Base-by-base conservation (phyloP, 768 basidiomycete species). In the Boletales sp. region DNA sequence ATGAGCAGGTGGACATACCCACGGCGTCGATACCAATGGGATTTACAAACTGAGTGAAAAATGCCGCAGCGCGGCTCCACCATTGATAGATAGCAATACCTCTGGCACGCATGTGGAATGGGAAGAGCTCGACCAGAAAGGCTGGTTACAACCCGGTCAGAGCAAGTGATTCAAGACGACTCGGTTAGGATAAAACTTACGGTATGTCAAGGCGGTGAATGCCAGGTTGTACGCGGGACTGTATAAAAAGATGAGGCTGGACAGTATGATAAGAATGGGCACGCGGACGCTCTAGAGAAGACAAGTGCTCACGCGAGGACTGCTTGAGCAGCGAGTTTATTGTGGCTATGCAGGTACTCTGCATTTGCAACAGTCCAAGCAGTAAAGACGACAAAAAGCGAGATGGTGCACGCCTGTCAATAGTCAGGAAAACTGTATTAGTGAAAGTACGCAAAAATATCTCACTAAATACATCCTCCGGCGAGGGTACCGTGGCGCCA, bases 71-170 rank as follows among this genome's bases (percentile, higher is more conserved):
- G 12, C 81, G 77, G 40, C 74, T 69, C 63, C 77, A 80, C 72
- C 74, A 79, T 54, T 84, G 81, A 70, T 80, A 84, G 14, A 84
- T 59, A 5, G 82, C 68, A 45, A 85, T 75, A 35, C 84, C 84
- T 61, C 76, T 79, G 2, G 83, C 76, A 49, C 84, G 80, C 27
- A 75, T 74, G 53, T 81, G 77, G 69, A 73, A 85, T 0, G 84
- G 83, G 72, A 85, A 84, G 30, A 86, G 60, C 57, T 85, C 84
- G n/a, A 84, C 82, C 52, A 84, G 64, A 74, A 73, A 83, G 6
- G 82, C 82, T 82, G 55, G 31, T 35, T 37, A 17, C 36, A 18
- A 8, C 36, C 3, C n/a, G 36, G n/a, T 17, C 15, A 17, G 36
- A 37, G 18, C 7, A 8, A 10, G n/a, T 8, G 17, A 17, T 17